Conservation (phyloP, 192 early-diverging fungal species). For the Backusella circina region DNA sequence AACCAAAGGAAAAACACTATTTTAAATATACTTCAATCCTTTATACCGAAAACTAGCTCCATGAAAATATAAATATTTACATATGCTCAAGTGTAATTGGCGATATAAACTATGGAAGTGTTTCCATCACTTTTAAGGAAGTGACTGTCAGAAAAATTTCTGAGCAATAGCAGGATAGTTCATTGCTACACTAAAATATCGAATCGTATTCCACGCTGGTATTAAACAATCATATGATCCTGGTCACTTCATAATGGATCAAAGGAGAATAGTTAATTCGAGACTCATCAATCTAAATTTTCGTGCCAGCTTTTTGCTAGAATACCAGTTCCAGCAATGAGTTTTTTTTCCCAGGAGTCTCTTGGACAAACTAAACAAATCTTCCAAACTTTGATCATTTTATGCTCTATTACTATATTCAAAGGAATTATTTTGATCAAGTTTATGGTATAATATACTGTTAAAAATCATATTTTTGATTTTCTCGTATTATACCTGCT, state of each 20-base stretch:
- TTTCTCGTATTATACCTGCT: background rate
- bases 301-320: background rate
- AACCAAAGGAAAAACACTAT: background rate
- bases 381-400: background rate
- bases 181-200: background rate
- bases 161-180: background rate
- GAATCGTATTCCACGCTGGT: background rate
- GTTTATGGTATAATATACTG: background rate
- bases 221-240: background rate
- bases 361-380: background rate
- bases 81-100: background rate
- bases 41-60: background rate
- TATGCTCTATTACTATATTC: background rate
- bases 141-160: background rate
- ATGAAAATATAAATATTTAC: background rate
- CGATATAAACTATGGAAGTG: background rate
- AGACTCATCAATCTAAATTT: background rate
- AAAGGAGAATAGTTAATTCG: background rate
- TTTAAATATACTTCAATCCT: background rate
- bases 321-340: background rate
- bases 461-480: background rate
- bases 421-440: background rate
- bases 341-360: background rate
- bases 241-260: background rate
- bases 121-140: background rate